phyloP scores from a whole-genome alignment of 1,284 basidiomycete species.

The Omphalotus olearius region DNA sequence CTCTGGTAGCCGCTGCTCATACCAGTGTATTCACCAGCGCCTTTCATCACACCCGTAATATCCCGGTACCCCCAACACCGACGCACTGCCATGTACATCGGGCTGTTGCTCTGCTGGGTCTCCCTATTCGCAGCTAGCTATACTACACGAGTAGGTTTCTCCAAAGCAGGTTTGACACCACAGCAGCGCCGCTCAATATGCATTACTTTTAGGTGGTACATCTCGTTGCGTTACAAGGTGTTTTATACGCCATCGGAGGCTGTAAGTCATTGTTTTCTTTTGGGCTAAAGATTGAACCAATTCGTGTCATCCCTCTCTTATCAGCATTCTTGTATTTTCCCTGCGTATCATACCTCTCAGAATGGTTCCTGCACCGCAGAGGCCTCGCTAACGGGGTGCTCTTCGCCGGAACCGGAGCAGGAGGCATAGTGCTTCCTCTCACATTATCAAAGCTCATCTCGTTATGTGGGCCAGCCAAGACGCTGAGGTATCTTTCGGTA shows the following conservation, averaged over 20 bases:
- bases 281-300: slow-evolving; percentile 26
- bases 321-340: slow-evolving; percentile 31
- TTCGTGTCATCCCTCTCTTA: slow-evolving; percentile 31
- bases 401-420: slow-evolving; percentile 32
- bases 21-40: slow-evolving; percentile 12
- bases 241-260: slow-evolving; percentile 35
- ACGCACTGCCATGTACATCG: slow-evolving; percentile 27
- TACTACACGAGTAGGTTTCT: slow-evolving; percentile 22
- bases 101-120: slow-evolving; percentile 23
- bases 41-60: slow-evolving; percentile 24
- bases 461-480: slow-evolving; percentile 26
- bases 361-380: slow-evolving; percentile 38
- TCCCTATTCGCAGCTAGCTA: slow-evolving; percentile 33
- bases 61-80: slow-evolving; percentile 27
- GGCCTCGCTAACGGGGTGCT: slow-evolving; percentile 39
- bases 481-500: slow-evolving; percentile 26
- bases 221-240: slow-evolving; percentile 35
- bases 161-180: background rate
- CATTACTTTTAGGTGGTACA: slow-evolving; percentile 23
- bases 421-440: slow-evolving; percentile 28
- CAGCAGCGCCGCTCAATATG: slow-evolving; percentile 12
- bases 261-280: slow-evolving; percentile 20
- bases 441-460: slow-evolving; percentile 26
- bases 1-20: slow-evolving; percentile 14
- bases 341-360: slow-evolving; percentile 27